Evolutionary conservation across 345 rosid genomes (phyloP), one percentile per base, ranked within the genome.

Genomic region (Kandelia obovata): DNA sequence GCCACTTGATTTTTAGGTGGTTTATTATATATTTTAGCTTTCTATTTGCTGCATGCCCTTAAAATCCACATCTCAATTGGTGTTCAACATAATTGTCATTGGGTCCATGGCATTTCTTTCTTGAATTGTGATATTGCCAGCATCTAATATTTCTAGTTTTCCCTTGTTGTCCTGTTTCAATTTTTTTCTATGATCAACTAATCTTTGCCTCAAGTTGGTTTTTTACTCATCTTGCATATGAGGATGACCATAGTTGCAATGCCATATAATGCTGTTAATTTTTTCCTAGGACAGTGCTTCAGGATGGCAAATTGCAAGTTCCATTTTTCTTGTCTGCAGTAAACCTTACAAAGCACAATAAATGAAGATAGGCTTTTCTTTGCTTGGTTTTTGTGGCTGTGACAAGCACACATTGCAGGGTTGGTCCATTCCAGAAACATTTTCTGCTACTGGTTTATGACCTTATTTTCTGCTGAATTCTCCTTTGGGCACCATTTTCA

Each of bases 201-300:
- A 78, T 82, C 80, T 76, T 76, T 80, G 74, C 81, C 69, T 71
- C 69, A 55, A 61, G 76, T 70, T 74, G 78, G 75, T 66, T 62
- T 23, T 26, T 2, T 8, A 49, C 69, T 73, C 65, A 21, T 70
- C 71, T 81, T 25, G 73, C 72, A 71, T 83, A 80, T 70, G 79
- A 79, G 76, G 76, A 31, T 81, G 82, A 71, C 83, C 0, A 73
- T 39, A 73, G 58, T 35, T 51, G 5, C 26, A 21, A 32, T n/a
- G 60, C 82, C 75, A 75, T 67, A 73, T 51, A 77, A 58, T 19
- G 23, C 37, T 31, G 5, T 2, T 58, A 2, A 7, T 30, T 16
- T 30, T 16, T 64, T 64, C 66, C 58, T 79, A 59, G 68, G 6
- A 15, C 25, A 2, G 5, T 9, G 56, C 43, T n/a, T 62, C 71